Conservation (phyloP, 352 stramenopile species). For the Pythium guiyangense region DNA sequence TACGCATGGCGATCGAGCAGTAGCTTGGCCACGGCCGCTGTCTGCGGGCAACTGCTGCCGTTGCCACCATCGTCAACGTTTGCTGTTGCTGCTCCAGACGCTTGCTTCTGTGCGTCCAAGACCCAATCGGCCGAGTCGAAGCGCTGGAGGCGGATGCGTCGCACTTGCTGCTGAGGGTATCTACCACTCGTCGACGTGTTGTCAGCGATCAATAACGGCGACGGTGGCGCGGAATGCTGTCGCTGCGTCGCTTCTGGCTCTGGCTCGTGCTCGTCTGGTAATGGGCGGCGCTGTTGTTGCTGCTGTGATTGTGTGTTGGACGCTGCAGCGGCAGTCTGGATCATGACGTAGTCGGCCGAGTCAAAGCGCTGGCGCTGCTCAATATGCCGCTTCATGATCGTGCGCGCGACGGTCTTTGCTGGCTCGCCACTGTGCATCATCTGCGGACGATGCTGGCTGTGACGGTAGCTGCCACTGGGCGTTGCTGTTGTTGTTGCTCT, state of each 20-base stretch:
- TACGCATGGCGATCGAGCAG: slow-evolving; percentile 57
- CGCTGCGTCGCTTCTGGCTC: slow-evolving; percentile 6
- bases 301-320: no score
- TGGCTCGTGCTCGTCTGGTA: slow-evolving; percentile 8
- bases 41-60: background rate
- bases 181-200: background rate
- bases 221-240: background rate
- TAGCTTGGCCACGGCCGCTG: slow-evolving; percentile 35
- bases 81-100: background rate
- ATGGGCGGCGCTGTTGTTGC: background rate
- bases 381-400: slow-evolving; percentile 46
- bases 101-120: slow-evolving; percentile 20
- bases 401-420: slow-evolving; percentile 27
- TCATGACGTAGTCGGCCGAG: slow-evolving; percentile 65
- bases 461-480: background rate
- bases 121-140: slow-evolving; percentile 78
- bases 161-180: slow-evolving; percentile 34
- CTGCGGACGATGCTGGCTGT: background rate
- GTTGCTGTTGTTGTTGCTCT: background rate
- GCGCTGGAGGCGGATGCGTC: slow-evolving; percentile 50
- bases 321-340: slow-evolving; percentile 9
- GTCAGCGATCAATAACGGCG: background rate
- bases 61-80: background rate
- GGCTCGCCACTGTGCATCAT: background rate
- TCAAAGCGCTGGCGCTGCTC: slow-evolving; percentile 67